These are phyloP conservation scores for Chlorella vulgaris DNA, from an alignment of 139 green algal genomes.

Conservation along the genomic window DNA sequence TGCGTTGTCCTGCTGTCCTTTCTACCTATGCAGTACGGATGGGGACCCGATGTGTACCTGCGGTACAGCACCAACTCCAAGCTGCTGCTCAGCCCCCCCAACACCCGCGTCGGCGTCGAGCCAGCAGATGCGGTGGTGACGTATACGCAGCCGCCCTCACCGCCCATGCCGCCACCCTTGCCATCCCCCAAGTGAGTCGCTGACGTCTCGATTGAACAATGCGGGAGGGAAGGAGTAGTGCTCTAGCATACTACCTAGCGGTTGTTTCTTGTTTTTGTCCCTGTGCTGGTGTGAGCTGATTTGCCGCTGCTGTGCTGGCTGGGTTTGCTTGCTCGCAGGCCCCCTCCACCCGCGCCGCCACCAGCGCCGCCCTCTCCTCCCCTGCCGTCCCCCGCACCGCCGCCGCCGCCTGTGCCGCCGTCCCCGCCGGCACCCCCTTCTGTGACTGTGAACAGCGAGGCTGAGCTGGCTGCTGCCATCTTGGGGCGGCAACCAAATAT, in stretches of 20 bases:
- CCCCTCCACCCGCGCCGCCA: constrained; percentile 8
- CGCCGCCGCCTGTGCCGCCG: background rate
- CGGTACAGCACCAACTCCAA: constrained; percentile 23
- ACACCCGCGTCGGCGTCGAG: constrained; percentile 7
- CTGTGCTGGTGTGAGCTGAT: background rate
- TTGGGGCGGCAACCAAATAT: constrained; percentile 15
- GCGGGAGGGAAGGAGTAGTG: no score
- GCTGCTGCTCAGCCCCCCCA: constrained; percentile 11
- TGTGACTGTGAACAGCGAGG: background rate
- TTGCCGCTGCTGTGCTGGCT: background rate
- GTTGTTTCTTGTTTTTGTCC: no score
- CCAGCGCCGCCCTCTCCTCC: background rate
- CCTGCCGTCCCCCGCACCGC: background rate
- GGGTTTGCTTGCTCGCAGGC: background rate
- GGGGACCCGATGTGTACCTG: constrained; percentile 38
- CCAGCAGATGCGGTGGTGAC: background rate
- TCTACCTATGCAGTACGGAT: constrained; percentile 36
- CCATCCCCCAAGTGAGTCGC: constrained; percentile 9
- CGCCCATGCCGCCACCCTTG: constrained; percentile 3
- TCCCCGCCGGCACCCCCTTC: constrained; percentile 10
- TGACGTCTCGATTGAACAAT: no score
- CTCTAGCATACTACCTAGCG: no score
- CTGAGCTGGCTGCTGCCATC: constrained; percentile 25
- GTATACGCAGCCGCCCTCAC: constrained; percentile 3
- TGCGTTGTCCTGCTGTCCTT: no score